Percentiles rank a stretch among this genome's conserved stretches.
Conservation (phyloP, 352 stramenopile genomes). For the Pythium phragmitis region DNA sequence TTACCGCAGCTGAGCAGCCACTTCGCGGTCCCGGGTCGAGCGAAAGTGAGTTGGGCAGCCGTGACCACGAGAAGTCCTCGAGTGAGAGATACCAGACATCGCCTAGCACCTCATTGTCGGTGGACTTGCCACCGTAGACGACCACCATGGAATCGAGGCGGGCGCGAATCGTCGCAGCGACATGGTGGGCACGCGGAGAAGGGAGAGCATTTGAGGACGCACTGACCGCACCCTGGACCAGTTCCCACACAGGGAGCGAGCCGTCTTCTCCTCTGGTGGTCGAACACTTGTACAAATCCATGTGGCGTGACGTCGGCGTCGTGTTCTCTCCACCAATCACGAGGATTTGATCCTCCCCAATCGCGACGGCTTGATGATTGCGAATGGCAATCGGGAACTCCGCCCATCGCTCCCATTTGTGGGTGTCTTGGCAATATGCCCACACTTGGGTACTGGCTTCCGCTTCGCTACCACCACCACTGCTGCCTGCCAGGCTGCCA, state of each 20-base stretch:
- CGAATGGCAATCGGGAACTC: constrained; percentile 82
- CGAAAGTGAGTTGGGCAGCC: constrained; percentile 67
- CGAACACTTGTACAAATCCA: constrained; percentile 84
- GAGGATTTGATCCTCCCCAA: constrained; percentile 74
- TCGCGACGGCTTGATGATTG: constrained; percentile 70
- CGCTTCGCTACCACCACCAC: constrained; percentile 10
- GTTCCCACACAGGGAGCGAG: constrained; percentile 68
- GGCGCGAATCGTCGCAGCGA: constrained; percentile 58
- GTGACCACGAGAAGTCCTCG: constrained; percentile 80
- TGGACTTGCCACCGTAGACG: constrained; percentile 78
- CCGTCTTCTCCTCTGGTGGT: constrained; percentile 56
- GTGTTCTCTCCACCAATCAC: constrained; percentile 82
- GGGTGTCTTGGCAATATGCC: constrained; percentile 51
- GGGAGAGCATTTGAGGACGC: constrained; percentile 60
- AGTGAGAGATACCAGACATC: constrained; percentile 84
- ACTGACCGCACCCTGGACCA: constrained; percentile 67
- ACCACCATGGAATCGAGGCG: constrained; percentile 80
- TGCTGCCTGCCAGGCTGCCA: constrained; percentile 20
- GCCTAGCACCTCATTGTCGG: constrained; percentile 68
- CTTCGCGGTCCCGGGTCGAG: constrained; percentile 70
- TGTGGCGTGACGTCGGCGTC: constrained; percentile 69
- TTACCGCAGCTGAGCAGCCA: constrained; percentile 66
- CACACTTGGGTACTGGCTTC: constrained; percentile 60
- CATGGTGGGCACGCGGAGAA: constrained; percentile 64
- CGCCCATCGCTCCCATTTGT: constrained; percentile 71